These are phyloP conservation scores for Rubroshorea leprosula DNA, from an alignment of 345 rosid species.

Conservation along the genomic window DNA sequence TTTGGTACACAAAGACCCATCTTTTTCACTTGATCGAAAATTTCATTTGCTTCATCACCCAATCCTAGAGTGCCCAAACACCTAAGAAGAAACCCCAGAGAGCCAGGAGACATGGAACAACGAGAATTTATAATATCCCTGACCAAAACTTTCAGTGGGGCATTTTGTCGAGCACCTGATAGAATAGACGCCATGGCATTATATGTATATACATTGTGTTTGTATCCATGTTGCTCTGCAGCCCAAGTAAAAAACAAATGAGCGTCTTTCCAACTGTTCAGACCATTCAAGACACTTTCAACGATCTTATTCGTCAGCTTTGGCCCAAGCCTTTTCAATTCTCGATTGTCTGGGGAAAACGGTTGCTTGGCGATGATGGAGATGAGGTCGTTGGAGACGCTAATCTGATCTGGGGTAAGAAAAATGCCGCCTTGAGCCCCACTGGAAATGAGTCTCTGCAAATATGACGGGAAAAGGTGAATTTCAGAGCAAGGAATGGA, in stretches of 20 bases:
- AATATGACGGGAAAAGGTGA: not conserved
- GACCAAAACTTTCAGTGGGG: conserved; percentile 48
- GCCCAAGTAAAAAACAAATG: conserved; percentile 62
- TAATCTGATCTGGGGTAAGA: conserved; percentile 22
- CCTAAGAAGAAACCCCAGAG: conserved; percentile 70
- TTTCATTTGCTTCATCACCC: conserved; percentile 51
- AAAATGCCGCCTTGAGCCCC: conserved; percentile 18
- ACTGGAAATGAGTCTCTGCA: conserved; percentile 22
- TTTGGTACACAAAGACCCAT: conserved; percentile 62
- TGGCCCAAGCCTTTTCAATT: conserved; percentile 45
- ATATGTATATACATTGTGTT: conserved; percentile 57
- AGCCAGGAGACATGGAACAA: conserved; percentile 68
- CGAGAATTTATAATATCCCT: conserved; percentile 39
- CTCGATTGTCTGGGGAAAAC: conserved; percentile 36
- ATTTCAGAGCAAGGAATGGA: not conserved
- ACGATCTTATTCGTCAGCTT: conserved; percentile 54
- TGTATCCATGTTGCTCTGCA: conserved; percentile 52
- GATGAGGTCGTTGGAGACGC: conserved; percentile 35
- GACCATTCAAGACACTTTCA: conserved; percentile 46
- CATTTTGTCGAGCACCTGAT: conserved; percentile 91
- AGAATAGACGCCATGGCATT: conserved; percentile 86
- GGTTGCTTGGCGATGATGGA: conserved; percentile 52
- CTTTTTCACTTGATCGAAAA: conserved; percentile 58
- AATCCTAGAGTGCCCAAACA: conserved; percentile 68
- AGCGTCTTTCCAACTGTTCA: conserved; percentile 57